Percentiles rank a stretch among this genome's conserved stretches.
Evolutionary conservation across 129 eudicot species (phyloP).

Genomic region (Flaveria robusta): DNA sequence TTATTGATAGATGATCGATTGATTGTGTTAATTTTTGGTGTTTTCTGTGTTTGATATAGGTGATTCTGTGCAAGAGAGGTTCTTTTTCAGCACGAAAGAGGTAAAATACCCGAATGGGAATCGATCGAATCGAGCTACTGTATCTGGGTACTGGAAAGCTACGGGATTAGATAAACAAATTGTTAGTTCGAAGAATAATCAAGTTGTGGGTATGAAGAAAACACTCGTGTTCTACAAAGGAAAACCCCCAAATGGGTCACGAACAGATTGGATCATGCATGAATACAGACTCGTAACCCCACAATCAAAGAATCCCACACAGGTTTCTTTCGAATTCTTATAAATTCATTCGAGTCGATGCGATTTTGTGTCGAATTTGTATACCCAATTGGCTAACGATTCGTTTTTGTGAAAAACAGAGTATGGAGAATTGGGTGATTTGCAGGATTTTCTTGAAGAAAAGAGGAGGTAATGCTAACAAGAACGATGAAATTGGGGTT

Average conservation of each 20-base stretch:
- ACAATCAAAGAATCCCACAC: not conserved
- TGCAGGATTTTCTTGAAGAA: constrained; percentile 18
- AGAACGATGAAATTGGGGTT: not conserved
- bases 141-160: constrained; percentile 17
- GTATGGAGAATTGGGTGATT: constrained; percentile 9
- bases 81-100: constrained; percentile 9
- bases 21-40: too few relatives aligned
- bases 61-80: constrained; percentile 6
- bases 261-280: constrained; percentile 12
- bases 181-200: not conserved
- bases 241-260: constrained; percentile 17
- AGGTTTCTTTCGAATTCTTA: not conserved
- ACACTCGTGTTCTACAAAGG: not conserved
- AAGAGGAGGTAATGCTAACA: constrained; percentile 6
- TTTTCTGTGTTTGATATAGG: not conserved
- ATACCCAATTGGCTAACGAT: not conserved
- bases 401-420: not conserved
- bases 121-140: constrained; percentile 10
- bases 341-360: too few relatives aligned
- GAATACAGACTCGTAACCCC: constrained; percentile 1
- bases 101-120: constrained; percentile 17
- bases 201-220: constrained; percentile 12
- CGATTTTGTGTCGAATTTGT: too few relatives aligned
- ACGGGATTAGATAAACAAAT: constrained; percentile 12
- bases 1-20: not conserved